Conservation (phyloP, 2,329 filamentous ascomycete genomes). For the Pseudocercospora cruenta region DNA sequence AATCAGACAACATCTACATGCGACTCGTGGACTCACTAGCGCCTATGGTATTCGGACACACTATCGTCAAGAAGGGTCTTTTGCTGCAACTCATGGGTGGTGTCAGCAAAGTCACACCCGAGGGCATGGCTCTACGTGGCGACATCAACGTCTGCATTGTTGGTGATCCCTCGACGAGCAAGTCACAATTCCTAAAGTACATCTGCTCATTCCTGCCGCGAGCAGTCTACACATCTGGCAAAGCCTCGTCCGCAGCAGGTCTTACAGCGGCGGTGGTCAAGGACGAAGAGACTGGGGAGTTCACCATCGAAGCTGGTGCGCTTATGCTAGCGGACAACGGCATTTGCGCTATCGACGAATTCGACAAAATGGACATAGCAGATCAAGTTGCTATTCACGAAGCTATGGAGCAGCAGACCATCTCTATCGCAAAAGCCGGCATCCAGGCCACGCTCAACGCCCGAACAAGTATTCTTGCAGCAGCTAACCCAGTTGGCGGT, state of each 20-base stretch:
- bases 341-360: conserved; percentile 97
- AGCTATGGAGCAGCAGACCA: conserved; percentile 99
- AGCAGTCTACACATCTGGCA: conserved; percentile 95
- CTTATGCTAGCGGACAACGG: conserved; percentile 97
- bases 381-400: conserved; percentile 99
- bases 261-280: conserved; percentile 96
- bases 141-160: conserved; percentile 99
- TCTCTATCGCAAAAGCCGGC: conserved; percentile 96
- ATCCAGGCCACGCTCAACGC: conserved; percentile 98
- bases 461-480: conserved; percentile 90
- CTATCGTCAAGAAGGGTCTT: conserved; percentile 95
- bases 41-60: conserved; percentile 95
- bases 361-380: conserved; percentile 98
- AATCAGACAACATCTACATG: conserved; percentile 92
- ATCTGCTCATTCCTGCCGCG: conserved; percentile 95
- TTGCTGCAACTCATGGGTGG: conserved; percentile 95
- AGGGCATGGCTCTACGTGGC: conserved; percentile 93
- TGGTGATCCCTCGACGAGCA: conserved; percentile 93
- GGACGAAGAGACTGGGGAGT: conserved; percentile 97
- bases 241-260: conserved; percentile 96
- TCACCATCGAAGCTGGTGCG: conserved; percentile 96
- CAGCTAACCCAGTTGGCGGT: conserved; percentile 92
- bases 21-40: conserved; percentile 91
- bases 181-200: conserved; percentile 98
- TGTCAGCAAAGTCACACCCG: conserved; percentile 85